phyloP scores from a whole-genome alignment of 2,329 filamentous ascomycete genomes.

The Microcyclospora tardicrescens region DNA sequence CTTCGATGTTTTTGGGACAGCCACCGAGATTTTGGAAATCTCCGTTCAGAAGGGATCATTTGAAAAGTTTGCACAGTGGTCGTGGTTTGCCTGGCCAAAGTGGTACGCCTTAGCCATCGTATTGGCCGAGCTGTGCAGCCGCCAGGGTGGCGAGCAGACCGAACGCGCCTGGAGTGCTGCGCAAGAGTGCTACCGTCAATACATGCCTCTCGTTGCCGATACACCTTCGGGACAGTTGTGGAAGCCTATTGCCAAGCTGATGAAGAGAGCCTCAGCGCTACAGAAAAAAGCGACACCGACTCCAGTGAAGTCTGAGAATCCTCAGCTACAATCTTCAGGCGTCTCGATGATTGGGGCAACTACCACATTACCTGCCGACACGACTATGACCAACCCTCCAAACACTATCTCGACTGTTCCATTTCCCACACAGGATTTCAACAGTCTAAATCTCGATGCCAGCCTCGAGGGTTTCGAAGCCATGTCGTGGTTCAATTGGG shows the following conservation, averaged over 20 bases:
- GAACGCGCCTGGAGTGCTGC: not conserved
- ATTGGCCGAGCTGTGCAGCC: not conserved
- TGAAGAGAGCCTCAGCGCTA: not conserved
- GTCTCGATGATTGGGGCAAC: no score
- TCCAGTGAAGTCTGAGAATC: no score
- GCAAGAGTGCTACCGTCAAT: not conserved
- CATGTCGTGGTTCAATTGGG: conserved; percentile 2
- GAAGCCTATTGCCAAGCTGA: conserved; percentile 2
- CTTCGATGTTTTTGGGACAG: not conserved
- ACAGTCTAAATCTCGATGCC: no score
- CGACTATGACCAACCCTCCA: no score
- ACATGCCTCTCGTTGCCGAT: not conserved
- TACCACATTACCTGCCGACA: no score
- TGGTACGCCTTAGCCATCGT: not conserved
- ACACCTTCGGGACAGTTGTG: not conserved
- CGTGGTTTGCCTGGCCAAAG: not conserved
- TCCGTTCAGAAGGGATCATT: not conserved
- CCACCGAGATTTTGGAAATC: not conserved
- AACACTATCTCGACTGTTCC: no score
- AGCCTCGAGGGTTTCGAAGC: not conserved
- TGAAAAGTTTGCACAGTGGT: not conserved
- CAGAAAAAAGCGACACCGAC: no score
- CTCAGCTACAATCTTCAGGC: no score
- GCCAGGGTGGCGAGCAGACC: not conserved
- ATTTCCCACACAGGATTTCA: no score